phyloP scores from a whole-genome alignment of 2,329 filamentous ascomycete species.

The Penicillium griseofulvum region DNA sequence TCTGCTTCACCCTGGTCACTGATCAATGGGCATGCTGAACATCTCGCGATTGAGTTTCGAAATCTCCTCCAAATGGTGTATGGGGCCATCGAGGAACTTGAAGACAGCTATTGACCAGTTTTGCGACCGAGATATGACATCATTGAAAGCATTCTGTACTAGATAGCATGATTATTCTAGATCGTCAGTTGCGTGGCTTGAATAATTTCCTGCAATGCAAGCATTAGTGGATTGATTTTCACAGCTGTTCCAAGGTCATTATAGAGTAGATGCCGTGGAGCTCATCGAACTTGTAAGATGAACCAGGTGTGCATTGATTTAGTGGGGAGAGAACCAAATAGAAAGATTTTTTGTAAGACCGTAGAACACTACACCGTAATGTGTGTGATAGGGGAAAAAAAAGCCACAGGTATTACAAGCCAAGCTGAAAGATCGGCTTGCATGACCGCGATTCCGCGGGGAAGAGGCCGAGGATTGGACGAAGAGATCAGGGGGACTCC shows the following conservation, averaged over 20 bases:
- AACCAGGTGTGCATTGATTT: background rate
- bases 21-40: constrained; percentile 1
- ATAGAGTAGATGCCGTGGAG: background rate
- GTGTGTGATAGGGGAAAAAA: background rate
- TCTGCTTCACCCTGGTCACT: constrained; percentile 3
- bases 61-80: constrained; percentile 6
- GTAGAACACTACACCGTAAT: background rate
- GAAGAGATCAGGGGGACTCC: constrained; percentile 19
- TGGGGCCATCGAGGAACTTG: background rate
- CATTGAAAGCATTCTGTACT: background rate
- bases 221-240: background rate
- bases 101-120: constrained; percentile 3
- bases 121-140: background rate
- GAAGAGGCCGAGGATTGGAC: constrained; percentile 22
- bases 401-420: background rate
- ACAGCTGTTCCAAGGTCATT: background rate
- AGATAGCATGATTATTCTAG: background rate
- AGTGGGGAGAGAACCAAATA: background rate
- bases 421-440: constrained; percentile 6
- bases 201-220: background rate
- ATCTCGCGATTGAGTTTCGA: constrained; percentile 6
- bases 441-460: constrained; percentile 16
- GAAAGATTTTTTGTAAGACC: background rate
- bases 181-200: background rate
- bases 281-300: background rate